Base-by-base conservation (phyloP, 805 yeast genomes). In the Kazachstania taianensis region DNA sequence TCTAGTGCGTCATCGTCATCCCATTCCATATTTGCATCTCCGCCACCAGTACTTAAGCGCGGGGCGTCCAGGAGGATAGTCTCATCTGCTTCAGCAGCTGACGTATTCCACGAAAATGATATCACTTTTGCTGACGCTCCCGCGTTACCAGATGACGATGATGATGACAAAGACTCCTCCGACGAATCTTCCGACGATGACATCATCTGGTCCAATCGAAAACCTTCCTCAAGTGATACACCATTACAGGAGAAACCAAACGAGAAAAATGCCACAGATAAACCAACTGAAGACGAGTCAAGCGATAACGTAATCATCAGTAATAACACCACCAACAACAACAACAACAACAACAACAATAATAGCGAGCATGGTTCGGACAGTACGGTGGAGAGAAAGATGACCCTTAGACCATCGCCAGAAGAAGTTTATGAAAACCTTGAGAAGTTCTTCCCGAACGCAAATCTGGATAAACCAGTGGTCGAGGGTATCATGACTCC, bases 351-450 rank as follows among this genome's bases (percentile, higher is more conserved):
- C 5, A 9, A 15, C 31, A 13, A 32, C 22, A 19, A 36, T 28
- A 20, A 28, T 20, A 16, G 40, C 36, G 27, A 20, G 30, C 3
- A 30, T 9, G 12, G 12, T 9, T 4, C 25, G 8, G 8, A 9
- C 12, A 22, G 12, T 7, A 31, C 10, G 5, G 17, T 49, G 12
- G 33, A 36, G 4, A 49, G 59, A 19, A 62, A 61, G 37, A 74
- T 78, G 84, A 77, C 80, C 6, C 79, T 92, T 12, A 75, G 99
- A 54, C 99, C 99, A 2, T 86, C 97, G 0, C 81, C 94, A 1
- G 97, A 89, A 51, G 94, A 83, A 28, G 80, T 92, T 20, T 92
- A 87, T 54, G 84, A 85, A 38, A 87, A 92, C 49, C 70, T 92
- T 42, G 99, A 92, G 46, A 73, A 74, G 50, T 92, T 82, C 55